Conservation (phyloP, 176 grass and related monocot species). For the Metroxylon sagu region DNA sequence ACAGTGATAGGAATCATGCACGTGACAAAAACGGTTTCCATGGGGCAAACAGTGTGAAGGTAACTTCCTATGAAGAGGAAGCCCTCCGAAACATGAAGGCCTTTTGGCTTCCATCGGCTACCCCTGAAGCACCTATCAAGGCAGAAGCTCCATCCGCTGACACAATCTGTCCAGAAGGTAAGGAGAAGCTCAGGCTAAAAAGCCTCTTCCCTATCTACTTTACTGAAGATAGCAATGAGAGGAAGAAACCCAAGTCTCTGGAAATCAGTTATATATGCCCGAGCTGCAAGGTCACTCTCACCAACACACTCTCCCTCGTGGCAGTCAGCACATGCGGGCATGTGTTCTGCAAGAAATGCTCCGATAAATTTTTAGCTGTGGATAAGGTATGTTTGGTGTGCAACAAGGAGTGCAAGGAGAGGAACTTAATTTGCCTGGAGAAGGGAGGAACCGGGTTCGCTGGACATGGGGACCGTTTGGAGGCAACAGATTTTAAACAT, state of each 20-base stretch:
- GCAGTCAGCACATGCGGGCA: constrained; percentile 73
- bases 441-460: constrained; percentile 96
- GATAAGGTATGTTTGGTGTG: constrained; percentile 74
- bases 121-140: constrained; percentile 59
- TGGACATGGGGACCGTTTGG: constrained; percentile 54
- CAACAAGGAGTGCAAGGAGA: constrained; percentile 72
- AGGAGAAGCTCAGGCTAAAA: constrained; percentile 93
- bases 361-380: constrained; percentile 66
- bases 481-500: constrained; percentile 83
- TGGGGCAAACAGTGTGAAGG: constrained; percentile 92
- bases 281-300: constrained; percentile 88
- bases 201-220: constrained; percentile 68
- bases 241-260: constrained; percentile 39
- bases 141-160: constrained; percentile 54
- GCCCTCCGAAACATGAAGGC: constrained; percentile 97
- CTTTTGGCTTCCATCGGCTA: constrained; percentile 98
- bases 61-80: constrained; percentile 96
- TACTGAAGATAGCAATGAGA: constrained; percentile 45
- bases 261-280: constrained; percentile 89
- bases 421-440: constrained; percentile 70
- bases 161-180: constrained; percentile 72
- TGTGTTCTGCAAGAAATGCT: constrained; percentile 97
- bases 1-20: constrained; percentile 35
- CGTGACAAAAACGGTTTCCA: constrained; percentile 77
- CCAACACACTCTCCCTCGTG: constrained; percentile 73